Conservation (phyloP, 345 rosid genomes). For the Melastoma malabathricum region DNA sequence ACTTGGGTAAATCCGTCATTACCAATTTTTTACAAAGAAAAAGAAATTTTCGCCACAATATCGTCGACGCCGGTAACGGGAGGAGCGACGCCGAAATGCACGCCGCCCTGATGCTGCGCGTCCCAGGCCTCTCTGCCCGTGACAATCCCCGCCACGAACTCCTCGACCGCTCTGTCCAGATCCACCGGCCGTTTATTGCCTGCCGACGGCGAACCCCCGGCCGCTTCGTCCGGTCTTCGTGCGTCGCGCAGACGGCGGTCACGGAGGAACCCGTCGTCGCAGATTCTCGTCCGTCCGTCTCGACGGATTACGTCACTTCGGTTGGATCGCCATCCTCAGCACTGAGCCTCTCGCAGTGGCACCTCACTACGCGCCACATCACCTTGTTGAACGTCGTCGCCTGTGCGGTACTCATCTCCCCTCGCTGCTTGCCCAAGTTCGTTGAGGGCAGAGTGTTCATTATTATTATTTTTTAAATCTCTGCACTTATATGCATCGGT, state of each 20-base stretch:
- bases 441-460: too few relatives aligned
- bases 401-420: background rate
- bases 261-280: slow-evolving; percentile 7
- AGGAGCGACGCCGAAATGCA: slow-evolving; percentile 20
- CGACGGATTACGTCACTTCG: slow-evolving; percentile 30
- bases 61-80: background rate
- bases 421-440: background rate
- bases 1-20: too few relatives aligned
- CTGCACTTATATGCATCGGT: too few relatives aligned
- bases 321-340: slow-evolving; percentile 32
- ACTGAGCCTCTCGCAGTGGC: slow-evolving; percentile 43
- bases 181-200: slow-evolving; percentile 1
- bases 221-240: slow-evolving; percentile 1
- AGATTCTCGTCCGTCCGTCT: slow-evolving; percentile 19
- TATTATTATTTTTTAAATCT: too few relatives aligned
- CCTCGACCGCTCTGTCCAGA: background rate
- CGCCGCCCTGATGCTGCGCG: slow-evolving; percentile 12
- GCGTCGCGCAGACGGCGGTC: slow-evolving; percentile 16
- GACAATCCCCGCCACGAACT: background rate
- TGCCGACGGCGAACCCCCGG: slow-evolving; percentile 9
- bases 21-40: too few relatives aligned
- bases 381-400: slow-evolving; percentile 34
- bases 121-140: slow-evolving; percentile 2
- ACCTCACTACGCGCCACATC: slow-evolving; percentile 56
- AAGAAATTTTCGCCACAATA: too few relatives aligned